phyloP scores from a whole-genome alignment of 2,329 filamentous ascomycete genomes.

The Aspergillus hortae region DNA sequence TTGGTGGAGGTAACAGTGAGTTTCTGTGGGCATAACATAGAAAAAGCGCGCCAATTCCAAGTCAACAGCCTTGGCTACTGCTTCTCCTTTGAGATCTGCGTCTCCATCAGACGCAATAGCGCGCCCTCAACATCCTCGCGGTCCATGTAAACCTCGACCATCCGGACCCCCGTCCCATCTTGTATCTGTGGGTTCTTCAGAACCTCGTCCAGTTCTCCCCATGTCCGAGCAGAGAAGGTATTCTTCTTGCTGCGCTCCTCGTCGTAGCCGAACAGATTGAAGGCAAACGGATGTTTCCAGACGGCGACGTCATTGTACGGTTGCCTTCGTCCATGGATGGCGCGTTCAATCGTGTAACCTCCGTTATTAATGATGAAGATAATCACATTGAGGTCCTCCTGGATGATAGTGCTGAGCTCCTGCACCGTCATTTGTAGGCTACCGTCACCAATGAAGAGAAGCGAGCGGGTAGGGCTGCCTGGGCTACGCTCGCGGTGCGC shows the following conservation, averaged over 20 bases:
- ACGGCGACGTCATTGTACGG: slow-evolving; percentile 54
- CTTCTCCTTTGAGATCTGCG: slow-evolving; percentile 27
- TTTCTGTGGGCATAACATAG: too few relatives aligned
- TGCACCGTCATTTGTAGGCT: slow-evolving; percentile 65
- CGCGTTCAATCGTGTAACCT: slow-evolving; percentile 58
- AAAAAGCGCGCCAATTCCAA: too few relatives aligned
- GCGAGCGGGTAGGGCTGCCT: slow-evolving; percentile 40
- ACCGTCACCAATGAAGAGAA: slow-evolving; percentile 61
- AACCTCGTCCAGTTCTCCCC: slow-evolving; percentile 44
- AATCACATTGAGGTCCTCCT: slow-evolving; percentile 47
- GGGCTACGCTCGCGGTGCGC: slow-evolving; percentile 36
- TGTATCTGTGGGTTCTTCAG: slow-evolving; percentile 34
- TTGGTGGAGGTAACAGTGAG: too few relatives aligned
- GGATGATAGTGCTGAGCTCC: slow-evolving; percentile 62
- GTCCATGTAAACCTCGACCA: slow-evolving; percentile 43
- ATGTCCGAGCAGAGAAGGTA: slow-evolving; percentile 43
- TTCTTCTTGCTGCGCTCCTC: slow-evolving; percentile 29
- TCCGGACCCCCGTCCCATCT: slow-evolving; percentile 36
- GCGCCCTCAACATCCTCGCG: slow-evolving; percentile 34
- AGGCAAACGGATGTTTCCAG: slow-evolving; percentile 51
- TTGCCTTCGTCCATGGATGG: slow-evolving; percentile 53
- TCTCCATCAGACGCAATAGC: slow-evolving; percentile 29
- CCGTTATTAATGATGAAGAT: slow-evolving; percentile 57
- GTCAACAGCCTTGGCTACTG: too few relatives aligned
- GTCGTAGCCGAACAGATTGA: slow-evolving; percentile 47